Conservation (phyloP, 2,329 filamentous ascomycete species). For the Myriosclerotinia scirpicola region DNA sequence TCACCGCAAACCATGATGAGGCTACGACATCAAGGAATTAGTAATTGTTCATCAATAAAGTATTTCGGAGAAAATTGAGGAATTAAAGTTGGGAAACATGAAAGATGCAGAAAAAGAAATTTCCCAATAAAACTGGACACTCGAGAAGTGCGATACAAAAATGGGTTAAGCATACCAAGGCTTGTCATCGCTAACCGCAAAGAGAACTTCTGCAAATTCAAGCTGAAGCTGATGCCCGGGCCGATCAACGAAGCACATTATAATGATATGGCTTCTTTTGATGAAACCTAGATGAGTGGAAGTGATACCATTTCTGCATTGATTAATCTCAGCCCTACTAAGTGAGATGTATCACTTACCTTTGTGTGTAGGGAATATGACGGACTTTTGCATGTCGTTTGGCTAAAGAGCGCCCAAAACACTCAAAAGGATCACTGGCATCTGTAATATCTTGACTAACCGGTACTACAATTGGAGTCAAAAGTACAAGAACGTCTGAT, state of each 20-base stretch:
- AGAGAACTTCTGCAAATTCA: slow-evolving; percentile 48
- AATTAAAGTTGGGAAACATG: not conserved
- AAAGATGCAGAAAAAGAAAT: not conserved
- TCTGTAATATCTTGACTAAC: slow-evolving; percentile 45
- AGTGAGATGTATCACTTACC: slow-evolving; percentile 31
- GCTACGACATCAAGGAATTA: slow-evolving; percentile 29
- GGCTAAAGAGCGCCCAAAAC: slow-evolving; percentile 63
- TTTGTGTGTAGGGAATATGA: slow-evolving; percentile 70
- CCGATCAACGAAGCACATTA: slow-evolving; percentile 49
- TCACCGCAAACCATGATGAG: slow-evolving; percentile 55
- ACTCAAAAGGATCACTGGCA: slow-evolving; percentile 68
- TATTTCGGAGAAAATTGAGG: not conserved
- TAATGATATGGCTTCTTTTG: slow-evolving; percentile 43
- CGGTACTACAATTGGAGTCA: slow-evolving; percentile 58
- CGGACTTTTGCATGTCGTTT: slow-evolving; percentile 60
- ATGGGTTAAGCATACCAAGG: slow-evolving; percentile 39
- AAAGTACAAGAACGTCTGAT: slow-evolving; percentile 58
- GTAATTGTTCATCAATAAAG: not conserved
- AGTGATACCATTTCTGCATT: slow-evolving; percentile 49
- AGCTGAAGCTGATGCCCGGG: slow-evolving; percentile 52
- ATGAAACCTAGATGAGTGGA: slow-evolving; percentile 42
- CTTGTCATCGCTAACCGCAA: slow-evolving; percentile 47
- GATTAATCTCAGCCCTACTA: not conserved
- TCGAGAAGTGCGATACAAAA: not conserved
- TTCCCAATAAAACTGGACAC: not conserved